Evolutionary conservation across 225 moss, liverwort and hornwort species (phyloP), one percentile per base, ranked within the genome.

Genomic region (Antitrichia curtipendula): DNA sequence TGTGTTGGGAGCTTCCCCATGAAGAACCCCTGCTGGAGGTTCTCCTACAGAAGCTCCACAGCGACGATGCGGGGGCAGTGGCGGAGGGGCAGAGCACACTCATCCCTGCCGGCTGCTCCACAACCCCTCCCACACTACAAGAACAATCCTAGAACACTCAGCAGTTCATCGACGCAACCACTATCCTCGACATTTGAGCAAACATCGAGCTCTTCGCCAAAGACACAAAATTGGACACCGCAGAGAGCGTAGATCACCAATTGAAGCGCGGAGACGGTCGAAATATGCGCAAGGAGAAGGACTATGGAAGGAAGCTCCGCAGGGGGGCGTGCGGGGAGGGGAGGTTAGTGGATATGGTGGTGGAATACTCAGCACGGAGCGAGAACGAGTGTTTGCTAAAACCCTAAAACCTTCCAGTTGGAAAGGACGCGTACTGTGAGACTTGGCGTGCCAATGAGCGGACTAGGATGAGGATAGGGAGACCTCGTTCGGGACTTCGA

Each of bases 61-160:
- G 87, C 59, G 90, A 89, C 72, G 87, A 89, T 61, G 87, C 82
- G 83, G 89, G 64, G 56, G 90, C 88, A 86, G 90, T 89, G 86
- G 88, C 88, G 82, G 90, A 90, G 85, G 93, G 90, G 92, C 92
- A 87, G 80, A 91, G 91, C 81, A 87, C 90, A 90, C 64, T 92
- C 93, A 94, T 94, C 87, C 92, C 92, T 87, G 88, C 61, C 74
- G 81, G 85, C 75, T 87, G 78, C 74, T 88, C 87, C 72, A 88
- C 82, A 61, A 78, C 71, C 53, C 81, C 73, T 88, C 80, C 58
- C 85, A 65, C 69, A 49, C 83, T 60, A 73, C 82, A 27, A 78
- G 50, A 57, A 21, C 82, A 83, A 86, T 72, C 50, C 49, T 52
- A 36, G 58, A 53, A 59, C 58, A 69, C 84, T 90, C 88, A 91